Evolutionary conservation across 768 basidiomycete species (phyloP).

Genomic region (Agaricus subrufescens): DNA sequence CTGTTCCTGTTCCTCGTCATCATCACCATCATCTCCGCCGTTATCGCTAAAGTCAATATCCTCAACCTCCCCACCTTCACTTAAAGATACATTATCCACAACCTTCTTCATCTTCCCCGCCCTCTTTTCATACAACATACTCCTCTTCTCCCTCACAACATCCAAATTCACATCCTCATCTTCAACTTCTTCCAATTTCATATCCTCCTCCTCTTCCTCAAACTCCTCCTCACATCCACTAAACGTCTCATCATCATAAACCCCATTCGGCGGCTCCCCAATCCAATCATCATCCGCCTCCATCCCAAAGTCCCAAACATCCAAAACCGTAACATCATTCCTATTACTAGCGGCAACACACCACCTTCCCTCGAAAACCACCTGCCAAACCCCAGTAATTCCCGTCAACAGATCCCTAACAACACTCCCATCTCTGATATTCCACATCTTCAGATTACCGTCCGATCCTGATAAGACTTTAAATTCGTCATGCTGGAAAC

Average conservation of each 20-base stretch:
- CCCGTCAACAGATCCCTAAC: constrained; percentile 87
- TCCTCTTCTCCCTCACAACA: constrained; percentile 7
- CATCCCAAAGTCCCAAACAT: constrained; percentile 87
- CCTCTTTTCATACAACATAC: constrained; percentile 13
- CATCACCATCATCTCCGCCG: constrained; percentile 10
- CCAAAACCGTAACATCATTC: constrained; percentile 70
- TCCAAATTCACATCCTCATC: constrained; percentile 16
- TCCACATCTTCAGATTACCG: constrained; percentile 98
- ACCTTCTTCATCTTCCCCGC: constrained; percentile 6
- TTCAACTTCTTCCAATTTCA: constrained; percentile 19
- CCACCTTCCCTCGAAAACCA: constrained; percentile 90
- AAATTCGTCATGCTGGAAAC: constrained; percentile 98
- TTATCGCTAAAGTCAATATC: neutral
- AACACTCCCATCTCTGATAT: constrained; percentile 80
- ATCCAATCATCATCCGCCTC: constrained; percentile 78
- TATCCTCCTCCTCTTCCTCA: constrained; percentile 43
- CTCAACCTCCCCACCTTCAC: too few species aligned
- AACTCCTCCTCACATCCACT: constrained; percentile 28
- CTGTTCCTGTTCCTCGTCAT: constrained; percentile 44
- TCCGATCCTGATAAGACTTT: constrained; percentile 95
- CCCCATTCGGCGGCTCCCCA: constrained; percentile 69
- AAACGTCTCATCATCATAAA: constrained; percentile 64
- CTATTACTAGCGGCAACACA: constrained; percentile 92
- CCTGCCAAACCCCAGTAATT: constrained; percentile 96
- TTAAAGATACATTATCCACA: too few species aligned